These are phyloP conservation scores for Phytophthora pluvialis DNA, from an alignment of 352 stramenopile species.

Conservation along the genomic window DNA sequence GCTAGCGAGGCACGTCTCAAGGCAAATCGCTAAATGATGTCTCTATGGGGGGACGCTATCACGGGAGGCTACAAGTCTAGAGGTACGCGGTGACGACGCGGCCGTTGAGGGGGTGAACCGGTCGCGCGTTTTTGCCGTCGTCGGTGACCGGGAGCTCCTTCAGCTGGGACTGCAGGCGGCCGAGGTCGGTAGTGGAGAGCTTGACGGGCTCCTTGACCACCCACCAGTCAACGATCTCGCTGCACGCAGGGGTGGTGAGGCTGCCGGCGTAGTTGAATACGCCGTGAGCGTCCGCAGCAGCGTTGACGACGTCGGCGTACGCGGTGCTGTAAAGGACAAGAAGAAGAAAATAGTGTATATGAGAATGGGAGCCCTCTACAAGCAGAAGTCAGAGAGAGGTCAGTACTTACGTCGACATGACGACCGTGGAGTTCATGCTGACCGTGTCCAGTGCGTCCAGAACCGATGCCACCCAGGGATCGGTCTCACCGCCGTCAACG, in stretches of 20 bases:
- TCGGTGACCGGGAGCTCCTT: slow-evolving; percentile 32
- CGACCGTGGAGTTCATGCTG: slow-evolving; percentile 26
- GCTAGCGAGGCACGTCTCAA: slow-evolving; percentile 9
- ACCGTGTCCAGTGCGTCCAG: slow-evolving; percentile 35
- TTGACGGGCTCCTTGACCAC: slow-evolving; percentile 34
- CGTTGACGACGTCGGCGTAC: slow-evolving; percentile 58
- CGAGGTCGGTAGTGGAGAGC: slow-evolving; percentile 30
- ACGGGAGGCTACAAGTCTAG: slow-evolving; percentile 8
- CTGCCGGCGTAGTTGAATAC: slow-evolving; percentile 45
- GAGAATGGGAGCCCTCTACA: neutral
- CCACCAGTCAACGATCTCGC: slow-evolving; percentile 48
- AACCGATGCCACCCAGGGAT: slow-evolving; percentile 36
- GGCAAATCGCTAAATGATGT: slow-evolving; percentile 13
- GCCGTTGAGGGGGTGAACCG: slow-evolving; percentile 35
- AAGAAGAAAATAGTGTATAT: neutral
- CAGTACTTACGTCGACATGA: slow-evolving; percentile 25
- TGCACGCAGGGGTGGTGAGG: slow-evolving; percentile 41
- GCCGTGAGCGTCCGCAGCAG: slow-evolving; percentile 34
- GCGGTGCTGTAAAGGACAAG: slow-evolving; percentile 11
- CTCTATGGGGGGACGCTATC: neutral
- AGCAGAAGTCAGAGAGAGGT: neutral
- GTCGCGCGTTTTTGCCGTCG: slow-evolving; percentile 37
- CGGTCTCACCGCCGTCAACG: slow-evolving; percentile 15
- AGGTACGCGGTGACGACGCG: slow-evolving; percentile 34
- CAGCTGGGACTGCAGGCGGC: slow-evolving; percentile 34